Conservation (phyloP, 495 filamentous ascomycete genomes). For the Penicillium egyptiacum region DNA sequence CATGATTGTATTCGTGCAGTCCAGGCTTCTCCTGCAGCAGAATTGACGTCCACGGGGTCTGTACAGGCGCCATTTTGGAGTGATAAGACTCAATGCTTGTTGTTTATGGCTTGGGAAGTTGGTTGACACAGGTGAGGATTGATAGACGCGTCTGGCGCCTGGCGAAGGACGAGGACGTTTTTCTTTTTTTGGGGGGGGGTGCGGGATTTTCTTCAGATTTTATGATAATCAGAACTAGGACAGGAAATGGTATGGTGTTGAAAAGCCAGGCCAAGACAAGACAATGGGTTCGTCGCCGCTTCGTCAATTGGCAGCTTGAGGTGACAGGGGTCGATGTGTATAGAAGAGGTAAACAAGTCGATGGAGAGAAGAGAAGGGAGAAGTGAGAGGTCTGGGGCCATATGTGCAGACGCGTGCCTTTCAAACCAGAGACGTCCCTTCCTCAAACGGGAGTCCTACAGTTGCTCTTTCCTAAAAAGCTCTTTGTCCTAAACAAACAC, state of each 20-base stretch:
- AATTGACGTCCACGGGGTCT: slow-evolving; percentile 3
- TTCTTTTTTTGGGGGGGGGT: neutral
- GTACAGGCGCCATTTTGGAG: neutral
- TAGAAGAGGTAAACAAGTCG: neutral
- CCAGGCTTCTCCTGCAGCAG: slow-evolving; percentile 13
- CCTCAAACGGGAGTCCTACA: neutral
- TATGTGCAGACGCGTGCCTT: neutral
- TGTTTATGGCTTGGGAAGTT: neutral
- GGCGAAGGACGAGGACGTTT: neutral
- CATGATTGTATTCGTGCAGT: slow-evolving; percentile 14
- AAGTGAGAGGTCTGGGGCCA: neutral
- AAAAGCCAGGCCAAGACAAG: neutral
- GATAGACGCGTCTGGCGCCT: neutral
- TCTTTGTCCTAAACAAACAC: neutral
- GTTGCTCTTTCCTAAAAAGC: neutral
- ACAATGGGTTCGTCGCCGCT: neutral
- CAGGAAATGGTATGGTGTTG: neutral
- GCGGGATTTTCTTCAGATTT: neutral
- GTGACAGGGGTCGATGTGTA: neutral
- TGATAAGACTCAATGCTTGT: neutral
- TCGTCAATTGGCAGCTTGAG: neutral
- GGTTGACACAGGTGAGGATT: neutral
- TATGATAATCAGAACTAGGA: neutral
- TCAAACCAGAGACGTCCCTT: neutral
- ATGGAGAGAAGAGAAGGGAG: neutral